A percentile compares a stretch with the other conserved stretches of the same genome.
Conservation (phyloP, 1,284 basidiomycete genomes). For the Cystobasidiaceae sp. region DNA sequence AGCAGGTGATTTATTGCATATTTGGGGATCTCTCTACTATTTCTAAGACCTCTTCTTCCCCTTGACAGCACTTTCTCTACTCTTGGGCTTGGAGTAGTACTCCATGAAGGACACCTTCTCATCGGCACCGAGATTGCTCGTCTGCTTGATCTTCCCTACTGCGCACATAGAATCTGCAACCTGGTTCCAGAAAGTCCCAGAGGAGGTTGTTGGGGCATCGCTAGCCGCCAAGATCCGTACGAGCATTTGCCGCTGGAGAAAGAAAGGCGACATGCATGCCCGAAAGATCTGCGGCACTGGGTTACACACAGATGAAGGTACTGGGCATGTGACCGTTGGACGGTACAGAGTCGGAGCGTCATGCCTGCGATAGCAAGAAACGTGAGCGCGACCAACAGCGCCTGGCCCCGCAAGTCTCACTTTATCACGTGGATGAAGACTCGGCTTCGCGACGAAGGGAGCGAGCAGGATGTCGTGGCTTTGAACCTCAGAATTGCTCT, state of each 20-base stretch:
- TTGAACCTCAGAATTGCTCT: slow-evolving; percentile 11
- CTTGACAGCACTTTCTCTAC: not conserved
- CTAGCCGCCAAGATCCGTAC: not conserved
- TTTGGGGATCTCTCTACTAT: too few relatives aligned
- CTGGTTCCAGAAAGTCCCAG: not conserved
- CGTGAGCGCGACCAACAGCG: not conserved
- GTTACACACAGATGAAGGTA: not conserved
- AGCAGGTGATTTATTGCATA: too few relatives aligned
- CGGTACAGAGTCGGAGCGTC: slow-evolving; percentile 6
- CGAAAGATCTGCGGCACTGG: slow-evolving; percentile 12
- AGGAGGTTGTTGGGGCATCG: not conserved
- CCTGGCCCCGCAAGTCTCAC: not conserved
- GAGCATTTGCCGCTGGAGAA: slow-evolving; percentile 4
- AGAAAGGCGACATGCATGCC: slow-evolving; percentile 13
- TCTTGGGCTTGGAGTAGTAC: slow-evolving; percentile 10
- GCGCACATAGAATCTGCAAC: not conserved
- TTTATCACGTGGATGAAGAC: not conserved
- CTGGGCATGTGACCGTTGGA: slow-evolving; percentile 7
- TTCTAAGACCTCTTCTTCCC: not conserved
- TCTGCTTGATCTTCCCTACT: slow-evolving; percentile 22
- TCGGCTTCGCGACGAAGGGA: not conserved
- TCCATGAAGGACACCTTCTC: slow-evolving; percentile 18
- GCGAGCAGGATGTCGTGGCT: not conserved
- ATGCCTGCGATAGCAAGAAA: too few relatives aligned
- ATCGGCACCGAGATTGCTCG: slow-evolving; percentile 12